Base-by-base conservation (phyloP, 2,329 filamentous ascomycete species). In the Fusarium anthophilum region DNA sequence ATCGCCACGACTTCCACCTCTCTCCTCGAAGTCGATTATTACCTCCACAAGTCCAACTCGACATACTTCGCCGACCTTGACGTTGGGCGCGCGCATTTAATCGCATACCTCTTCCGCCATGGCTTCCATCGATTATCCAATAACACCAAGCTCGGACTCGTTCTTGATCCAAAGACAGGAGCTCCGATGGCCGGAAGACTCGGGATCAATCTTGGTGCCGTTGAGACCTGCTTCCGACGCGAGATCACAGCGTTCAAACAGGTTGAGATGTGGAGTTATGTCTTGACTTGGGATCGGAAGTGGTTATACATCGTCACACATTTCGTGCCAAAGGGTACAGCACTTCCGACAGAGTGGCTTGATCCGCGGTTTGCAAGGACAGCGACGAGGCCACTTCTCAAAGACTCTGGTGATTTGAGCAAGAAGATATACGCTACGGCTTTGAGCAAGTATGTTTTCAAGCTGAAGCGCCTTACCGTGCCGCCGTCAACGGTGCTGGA, bases 51-150 rank as follows among this genome's bases (percentile, higher is more conserved):
- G 30, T 69, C 66, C 14, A 69, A 66, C 15, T 37, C 45, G 15
- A 66, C 55, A 17, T 69, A 60, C 5, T 69, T 69, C 26, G 54
- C 66, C 15, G 66, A 69, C 10, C 28, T 69, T 17, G 66, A 66
- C n/a, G 55, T 66, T 7, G 58, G 26, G 1, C 62, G 66, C 0
- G 37, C 54, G 22, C 66, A 60, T n/a, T 7, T 66, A 3, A 48
- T 66, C 4, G 32, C 56, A 6, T 45, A 60, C 17, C 48, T 69
- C 0, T 48, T 69, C 8, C 37, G 18, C 1, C 48, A 9, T 20
- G 66, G 54, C 12, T 54, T 69, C 9, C 24, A 41, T 13, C 35
- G 26, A 2, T 6, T 60, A 10, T 53, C 44, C 17, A 35, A 35
- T 2, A 60, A 60, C 22, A 24, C 24, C 11, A 26, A 26, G 35